Conservation (phyloP, 2,329 filamentous ascomycete genomes). For the Aspergillus luchuensis region DNA sequence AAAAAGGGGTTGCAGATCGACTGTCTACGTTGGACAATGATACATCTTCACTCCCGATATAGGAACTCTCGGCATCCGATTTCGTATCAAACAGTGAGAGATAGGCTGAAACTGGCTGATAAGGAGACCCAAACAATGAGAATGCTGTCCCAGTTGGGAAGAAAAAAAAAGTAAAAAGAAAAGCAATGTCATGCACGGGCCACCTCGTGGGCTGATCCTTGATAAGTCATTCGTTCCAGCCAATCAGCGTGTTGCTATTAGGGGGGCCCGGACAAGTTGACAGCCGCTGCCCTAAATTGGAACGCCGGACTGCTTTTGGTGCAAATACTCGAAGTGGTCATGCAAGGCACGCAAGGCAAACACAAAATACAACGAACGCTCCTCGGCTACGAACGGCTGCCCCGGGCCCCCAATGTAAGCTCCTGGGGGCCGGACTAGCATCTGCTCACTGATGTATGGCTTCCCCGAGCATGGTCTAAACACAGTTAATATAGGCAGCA, state of each 20-base stretch:
- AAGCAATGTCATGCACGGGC: not conserved
- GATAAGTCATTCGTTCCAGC: not conserved
- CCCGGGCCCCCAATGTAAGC: not conserved
- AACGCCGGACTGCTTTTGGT: too few relatives aligned
- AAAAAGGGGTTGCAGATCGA: not conserved
- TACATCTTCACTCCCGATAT: not conserved
- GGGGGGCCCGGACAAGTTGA: not conserved
- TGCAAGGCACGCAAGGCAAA: not conserved
- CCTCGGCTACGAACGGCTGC: not conserved
- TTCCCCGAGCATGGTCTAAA: not conserved
- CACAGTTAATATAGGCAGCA: not conserved
- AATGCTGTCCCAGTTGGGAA: not conserved
- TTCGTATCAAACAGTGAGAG: not conserved
- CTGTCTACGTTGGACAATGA: not conserved
- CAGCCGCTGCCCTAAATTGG: not conserved
- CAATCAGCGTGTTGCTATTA: not conserved
- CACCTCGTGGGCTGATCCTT: constrained; percentile 4
- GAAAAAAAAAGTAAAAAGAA: not conserved
- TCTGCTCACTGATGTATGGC: not conserved
- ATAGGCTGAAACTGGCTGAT: not conserved
- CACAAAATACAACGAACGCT: not conserved
- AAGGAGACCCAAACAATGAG: not conserved
- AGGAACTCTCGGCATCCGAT: not conserved
- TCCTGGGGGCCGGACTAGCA: not conserved
- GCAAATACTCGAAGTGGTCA: not conserved